Evolutionary conservation across 2,329 filamentous ascomycete species (phyloP).

Genomic region (Fusarium sp.): DNA sequence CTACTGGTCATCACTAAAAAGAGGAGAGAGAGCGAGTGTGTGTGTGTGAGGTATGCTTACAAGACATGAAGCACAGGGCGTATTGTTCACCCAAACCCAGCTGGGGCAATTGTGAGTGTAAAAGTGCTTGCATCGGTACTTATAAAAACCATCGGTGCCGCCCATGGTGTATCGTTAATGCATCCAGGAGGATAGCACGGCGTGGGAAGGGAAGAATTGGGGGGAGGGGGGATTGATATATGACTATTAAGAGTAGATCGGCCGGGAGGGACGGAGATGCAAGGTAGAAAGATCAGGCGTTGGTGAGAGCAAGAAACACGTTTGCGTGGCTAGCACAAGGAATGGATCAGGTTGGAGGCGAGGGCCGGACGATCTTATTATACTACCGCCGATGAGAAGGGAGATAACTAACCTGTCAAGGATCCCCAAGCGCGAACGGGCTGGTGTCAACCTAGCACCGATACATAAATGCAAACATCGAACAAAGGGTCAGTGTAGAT

Average conservation of each 20-base stretch:
- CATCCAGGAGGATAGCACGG: constrained; percentile 4
- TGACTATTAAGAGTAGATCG: constrained; percentile 15
- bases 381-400: constrained; percentile 37
- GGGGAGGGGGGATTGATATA: constrained; percentile 12
- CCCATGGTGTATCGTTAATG: constrained; percentile 42
- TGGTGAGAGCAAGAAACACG: constrained; percentile 35
- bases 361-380: constrained; percentile 43
- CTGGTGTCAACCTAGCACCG: too few species aligned
- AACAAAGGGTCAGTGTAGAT: too few species aligned
- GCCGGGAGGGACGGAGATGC: constrained; percentile 15
- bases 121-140: constrained; percentile 64
- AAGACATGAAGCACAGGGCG: constrained; percentile 58
- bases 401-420: constrained; percentile 41
- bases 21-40: neutral
- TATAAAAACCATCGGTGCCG: constrained; percentile 57
- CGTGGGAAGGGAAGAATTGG: constrained; percentile 4
- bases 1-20: constrained; percentile 24
- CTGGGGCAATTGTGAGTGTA: constrained; percentile 60
- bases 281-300: constrained; percentile 8
- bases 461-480: too few species aligned
- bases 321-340: constrained; percentile 36
- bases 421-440: constrained; percentile 40
- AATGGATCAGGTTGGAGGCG: constrained; percentile 33
- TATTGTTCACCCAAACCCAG: constrained; percentile 63
- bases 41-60: constrained; percentile 48